A percentile compares a stretch with the other conserved stretches of the same genome.
Evolutionary conservation across 1,284 basidiomycete species (phyloP).

Genomic region (Uromyces viciae-fabae): DNA sequence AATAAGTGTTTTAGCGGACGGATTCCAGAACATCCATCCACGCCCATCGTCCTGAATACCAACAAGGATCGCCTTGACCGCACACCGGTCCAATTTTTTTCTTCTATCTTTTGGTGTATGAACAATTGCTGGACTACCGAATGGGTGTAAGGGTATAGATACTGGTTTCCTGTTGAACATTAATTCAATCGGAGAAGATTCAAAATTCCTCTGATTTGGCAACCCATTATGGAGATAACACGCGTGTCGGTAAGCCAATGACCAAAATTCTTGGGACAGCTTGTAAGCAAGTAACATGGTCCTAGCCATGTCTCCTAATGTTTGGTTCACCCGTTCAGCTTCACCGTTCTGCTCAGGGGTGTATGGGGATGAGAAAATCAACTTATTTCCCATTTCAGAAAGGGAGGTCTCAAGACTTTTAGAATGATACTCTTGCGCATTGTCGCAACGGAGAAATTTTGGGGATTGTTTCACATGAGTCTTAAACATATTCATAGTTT

Average conservation of each 20-base stretch:
- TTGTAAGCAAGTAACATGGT: neutral
- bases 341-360: neutral
- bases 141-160: neutral
- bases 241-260: neutral
- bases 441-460: neutral
- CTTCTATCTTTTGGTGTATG: neutral
- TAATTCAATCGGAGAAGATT: neutral
- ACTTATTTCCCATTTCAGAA: neutral
- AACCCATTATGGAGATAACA: neutral
- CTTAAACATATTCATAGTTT: neutral
- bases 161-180: neutral
- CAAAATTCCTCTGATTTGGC: neutral
- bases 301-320: neutral
- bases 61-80: neutral
- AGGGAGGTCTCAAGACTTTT: neutral
- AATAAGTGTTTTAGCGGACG: neutral
- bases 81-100: neutral
- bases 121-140: neutral
- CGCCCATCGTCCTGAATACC: neutral
- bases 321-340: conserved; percentile 2
- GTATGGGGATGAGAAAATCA: neutral
- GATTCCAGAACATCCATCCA: conserved; percentile 29
- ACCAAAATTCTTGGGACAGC: neutral
- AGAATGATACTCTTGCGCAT: neutral
- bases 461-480: neutral